Evolutionary conservation across 78 protist species (phyloP), one percentile per base, ranked within the genome.

Genomic region (Guillardia theta): DNA sequence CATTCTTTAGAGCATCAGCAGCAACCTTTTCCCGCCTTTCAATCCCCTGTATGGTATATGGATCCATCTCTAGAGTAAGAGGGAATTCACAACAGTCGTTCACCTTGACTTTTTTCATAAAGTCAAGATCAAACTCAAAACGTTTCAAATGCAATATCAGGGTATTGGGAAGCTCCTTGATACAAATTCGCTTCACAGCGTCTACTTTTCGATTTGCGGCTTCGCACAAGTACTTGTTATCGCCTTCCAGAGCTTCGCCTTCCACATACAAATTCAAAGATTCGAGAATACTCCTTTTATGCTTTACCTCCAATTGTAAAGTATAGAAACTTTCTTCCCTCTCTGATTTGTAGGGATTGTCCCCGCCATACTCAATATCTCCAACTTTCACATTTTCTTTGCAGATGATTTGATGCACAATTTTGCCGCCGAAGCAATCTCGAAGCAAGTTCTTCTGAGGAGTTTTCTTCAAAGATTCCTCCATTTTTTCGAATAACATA

Each of bases 161-260:
- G 33, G 76, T 88, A 44, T 44, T 21, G 43, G 97, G 97, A 39
- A 96, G 94, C 88, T 3, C 0, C 50, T 36, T 1, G 27, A 96
- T 5, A 83, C 94, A 83, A 10, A 30, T 3, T 0, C 96, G 77
- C 94, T 95, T 95, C 9, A 83, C 33, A 0, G 95, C 93, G 43
- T 95, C 94, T 6, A 98, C 98, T 88, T 97, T 92, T 53, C 54
- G 45, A 44, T 78, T 50, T 41, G 96, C 95, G 48, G 54, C 43
- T 24, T 88, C 95, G 95, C 99, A 98, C 41, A 54, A 39, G 94
- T 97, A 98, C 87, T 95, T 90, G 94, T 98, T 98, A 87, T 97
- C 98, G 27, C 99, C 99, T 45, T 97, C 98, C 2, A 98, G 96
- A 88, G 76, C 92, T 80, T 98, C 99, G 54, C 98, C 99, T 44